phyloP scores from a whole-genome alignment of 1,139 yeast genomes.

The Yamadazyma oceani region DNA sequence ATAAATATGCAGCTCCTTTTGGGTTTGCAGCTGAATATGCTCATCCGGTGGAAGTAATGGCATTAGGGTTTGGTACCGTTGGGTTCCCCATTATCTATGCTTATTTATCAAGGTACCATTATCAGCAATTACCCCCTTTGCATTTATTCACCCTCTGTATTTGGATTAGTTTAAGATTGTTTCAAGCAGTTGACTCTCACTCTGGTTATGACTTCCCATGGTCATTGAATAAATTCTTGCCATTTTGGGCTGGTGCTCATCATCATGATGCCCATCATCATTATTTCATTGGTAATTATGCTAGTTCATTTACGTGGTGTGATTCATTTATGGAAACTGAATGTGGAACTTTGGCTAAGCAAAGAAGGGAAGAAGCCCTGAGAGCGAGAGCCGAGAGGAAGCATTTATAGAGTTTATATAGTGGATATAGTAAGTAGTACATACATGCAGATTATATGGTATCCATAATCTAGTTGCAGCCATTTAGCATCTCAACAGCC shows the following conservation, averaged over 20 bases:
- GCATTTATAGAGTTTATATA: slow-evolving; percentile 3
- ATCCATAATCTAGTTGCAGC: too few species aligned
- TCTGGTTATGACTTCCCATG: slow-evolving; percentile 52
- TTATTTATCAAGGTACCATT: slow-evolving; percentile 28
- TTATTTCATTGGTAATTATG: slow-evolving; percentile 74
- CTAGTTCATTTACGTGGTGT: slow-evolving; percentile 94
- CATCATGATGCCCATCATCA: slow-evolving; percentile 52
- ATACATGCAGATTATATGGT: too few species aligned
- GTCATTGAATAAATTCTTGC: slow-evolving; percentile 46
- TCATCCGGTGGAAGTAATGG: slow-evolving; percentile 88
- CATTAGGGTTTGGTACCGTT: slow-evolving; percentile 90
- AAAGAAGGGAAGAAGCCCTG: slow-evolving; percentile 59
- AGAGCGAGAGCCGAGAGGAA: slow-evolving; percentile 46
- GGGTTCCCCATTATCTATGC: slow-evolving; percentile 79
- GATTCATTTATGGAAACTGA: slow-evolving; percentile 82
- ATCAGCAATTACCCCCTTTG: slow-evolving; percentile 61
- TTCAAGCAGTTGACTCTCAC: slow-evolving; percentile 51
- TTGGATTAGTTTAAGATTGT: slow-evolving; percentile 81
- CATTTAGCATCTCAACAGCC: too few species aligned
- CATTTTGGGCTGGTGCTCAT: slow-evolving; percentile 54
- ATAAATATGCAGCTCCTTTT: slow-evolving; percentile 94
- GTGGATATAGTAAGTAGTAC: too few species aligned
- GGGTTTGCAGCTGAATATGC: slow-evolving; percentile 97
- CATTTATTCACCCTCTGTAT: slow-evolving; percentile 81
- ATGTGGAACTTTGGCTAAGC: slow-evolving; percentile 69